Evolutionary conservation across 179 eudicot species (phyloP), one percentile per base, ranked within the genome.

Genomic region (Spergularia azorica): DNA sequence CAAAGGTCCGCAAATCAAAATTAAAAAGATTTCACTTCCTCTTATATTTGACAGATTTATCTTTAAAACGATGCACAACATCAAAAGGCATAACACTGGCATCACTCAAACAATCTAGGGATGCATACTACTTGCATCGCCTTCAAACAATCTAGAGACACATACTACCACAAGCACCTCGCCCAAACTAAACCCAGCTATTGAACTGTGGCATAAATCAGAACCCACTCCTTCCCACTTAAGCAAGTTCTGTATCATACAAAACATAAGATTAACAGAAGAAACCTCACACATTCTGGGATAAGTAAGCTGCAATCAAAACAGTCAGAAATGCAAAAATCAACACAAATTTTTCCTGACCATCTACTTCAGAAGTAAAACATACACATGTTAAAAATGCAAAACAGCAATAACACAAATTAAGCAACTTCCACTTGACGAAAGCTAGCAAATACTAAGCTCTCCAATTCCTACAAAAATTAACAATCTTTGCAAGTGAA

Each of bases 351-450:
- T 36, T 43, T 5, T 46, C 50, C 50, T 46, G 50, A 46, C 10
- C 9, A 46, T 6, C 9, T 46, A 46, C 50, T 46, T 46, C 50
- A 46, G 10, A 46, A 46, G 9, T 46, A 46, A 1, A 46, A 46
- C 50, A 36, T 36, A 46, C 50, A 6, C 50, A 61, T 11, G 13
- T 9, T 11, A 12, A 21, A 61, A n/a, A 5, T 13, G 67, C 15
- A 11, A 32, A 64, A 38, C 50, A 38, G 15, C 50, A 64, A 64
- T 6, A 39, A 39, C 48, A 65, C 6, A 38, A 65, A 65, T 41
- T 21, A 39, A 36, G 71, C 65, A 65, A 65, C 67, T 9, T 63
- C 46, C 36, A 75, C 71, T n/a, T 54, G 2, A 56, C 63, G 48
- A 57, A 17, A 36, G 3, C 73, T 57, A 12, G 1, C 67, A 63